Evolutionary conservation across 768 basidiomycete species (phyloP), one percentile per base, ranked within the genome.

Genomic region (Kwoniella dendrophila): DNA sequence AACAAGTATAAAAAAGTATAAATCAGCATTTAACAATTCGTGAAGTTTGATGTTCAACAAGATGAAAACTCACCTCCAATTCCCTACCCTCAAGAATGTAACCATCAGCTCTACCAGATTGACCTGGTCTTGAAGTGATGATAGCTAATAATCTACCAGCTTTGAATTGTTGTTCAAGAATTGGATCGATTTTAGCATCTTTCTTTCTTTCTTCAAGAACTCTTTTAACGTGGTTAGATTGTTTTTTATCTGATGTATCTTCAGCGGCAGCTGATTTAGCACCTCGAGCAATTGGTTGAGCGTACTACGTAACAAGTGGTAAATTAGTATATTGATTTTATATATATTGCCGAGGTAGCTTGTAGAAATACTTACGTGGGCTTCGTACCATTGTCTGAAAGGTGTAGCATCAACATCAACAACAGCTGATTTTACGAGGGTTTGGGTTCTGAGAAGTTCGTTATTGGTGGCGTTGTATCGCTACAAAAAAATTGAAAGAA

Each of bases 401-500:
- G 96, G 96, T 32, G 95, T 88, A 67, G 96, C 95, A 83, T 99
- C 96, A 77, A 99, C 81, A 81, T 98, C 94, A 81, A 99, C 90
- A 82, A 99, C 89, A 70, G 90, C 90, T 65, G 88, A 85, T 85
- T 95, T 97, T 79, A 99, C 96, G 60, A 99, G 88, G 57, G 96
- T 99, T 84, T 99, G 98, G 76, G 96, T 99, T 75, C 96, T 91
- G 79, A 99, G 95, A 77, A 98, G 87, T 83, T 99, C 96, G 83
- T 99, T 99, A 87, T 98, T 99, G 67, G 96, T 94, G 47, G 96
- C 87, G 81, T 98, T 99, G 87, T 98, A 99, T 50, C 92, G 90
- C 92, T 94, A 66, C 22, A 12, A 2, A 32, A 29, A 43, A 4
- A 18, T 14, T 12, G 34, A 33, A 34, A 3, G 6, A 22, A 44